These are phyloP conservation scores for Amesomyces nigricolor DNA, from an alignment of 2,329 filamentous ascomycete species.

Conservation along the genomic window DNA sequence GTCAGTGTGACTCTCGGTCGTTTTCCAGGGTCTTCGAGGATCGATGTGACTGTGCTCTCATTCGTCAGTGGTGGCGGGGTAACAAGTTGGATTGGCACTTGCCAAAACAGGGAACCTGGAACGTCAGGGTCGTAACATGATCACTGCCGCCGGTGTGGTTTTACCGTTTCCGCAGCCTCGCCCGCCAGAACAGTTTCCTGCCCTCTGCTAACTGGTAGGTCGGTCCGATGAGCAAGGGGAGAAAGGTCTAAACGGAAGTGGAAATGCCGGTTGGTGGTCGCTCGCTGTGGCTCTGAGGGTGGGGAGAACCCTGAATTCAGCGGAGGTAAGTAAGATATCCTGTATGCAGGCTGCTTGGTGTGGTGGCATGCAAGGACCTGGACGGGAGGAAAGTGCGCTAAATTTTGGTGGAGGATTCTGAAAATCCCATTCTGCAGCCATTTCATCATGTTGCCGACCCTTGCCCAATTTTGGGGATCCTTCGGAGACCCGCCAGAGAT, in stretches of 20 bases:
- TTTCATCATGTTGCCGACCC: conserved; percentile 6
- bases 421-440: conserved; percentile 2
- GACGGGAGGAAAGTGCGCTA: no score
- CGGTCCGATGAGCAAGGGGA: no score
- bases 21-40: conserved; percentile 5
- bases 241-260: no score
- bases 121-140: neutral
- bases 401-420: neutral
- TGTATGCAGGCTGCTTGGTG: no score
- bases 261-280: no score
- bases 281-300: no score
- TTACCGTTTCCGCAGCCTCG: neutral
- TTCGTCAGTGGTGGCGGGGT: conserved; percentile 8
- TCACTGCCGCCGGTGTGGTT: neutral
- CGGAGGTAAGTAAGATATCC: no score
- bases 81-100: conserved; percentile 3
- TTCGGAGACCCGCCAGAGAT: neutral
- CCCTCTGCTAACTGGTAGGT: no score
- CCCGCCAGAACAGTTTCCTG: neutral
- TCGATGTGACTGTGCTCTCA: neutral
- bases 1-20: neutral
- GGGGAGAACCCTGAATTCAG: no score
- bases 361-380: no score
- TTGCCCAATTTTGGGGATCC: neutral
- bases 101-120: conserved; percentile 14